phyloP scores from a whole-genome alignment of 495 filamentous ascomycete genomes.

The Neurospora sp. region DNA sequence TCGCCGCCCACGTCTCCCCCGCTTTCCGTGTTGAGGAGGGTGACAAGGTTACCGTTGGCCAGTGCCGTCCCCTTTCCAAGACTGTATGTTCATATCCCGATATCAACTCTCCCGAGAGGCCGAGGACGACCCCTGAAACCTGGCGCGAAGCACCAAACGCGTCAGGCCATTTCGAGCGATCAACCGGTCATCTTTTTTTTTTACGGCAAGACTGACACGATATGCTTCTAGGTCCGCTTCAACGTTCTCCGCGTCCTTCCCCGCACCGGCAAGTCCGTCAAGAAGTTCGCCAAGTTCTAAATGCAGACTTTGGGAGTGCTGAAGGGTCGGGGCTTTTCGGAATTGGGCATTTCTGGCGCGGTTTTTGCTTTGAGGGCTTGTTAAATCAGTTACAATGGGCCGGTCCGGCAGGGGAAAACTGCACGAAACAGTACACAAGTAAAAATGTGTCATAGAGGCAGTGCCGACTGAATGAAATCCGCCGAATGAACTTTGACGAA shows the following conservation, averaged over 20 bases:
- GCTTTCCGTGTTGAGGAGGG: constrained; percentile 99
- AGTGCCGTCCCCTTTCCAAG: constrained; percentile 97
- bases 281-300: constrained; percentile 98
- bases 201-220: constrained; percentile 2
- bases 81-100: constrained; percentile 59
- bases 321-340: constrained; percentile 21
- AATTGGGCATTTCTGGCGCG: constrained; percentile 43
- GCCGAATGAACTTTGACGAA: constrained; percentile 21
- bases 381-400: constrained; percentile 33
- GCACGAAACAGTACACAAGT: constrained; percentile 24
- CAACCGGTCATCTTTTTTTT: not conserved
- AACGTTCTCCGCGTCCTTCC: constrained; percentile 97
- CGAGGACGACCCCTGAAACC: not conserved
- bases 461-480: constrained; percentile 33
- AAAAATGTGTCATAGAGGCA: constrained; percentile 34
- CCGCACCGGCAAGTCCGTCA: constrained; percentile 91
- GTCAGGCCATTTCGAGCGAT: not conserved
- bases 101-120: not conserved
- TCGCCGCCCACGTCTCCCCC: constrained; percentile 94
- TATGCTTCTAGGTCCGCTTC: constrained; percentile 72
- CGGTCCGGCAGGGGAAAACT: constrained; percentile 36
- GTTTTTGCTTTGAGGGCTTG: constrained; percentile 40
- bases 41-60: constrained; percentile 97
- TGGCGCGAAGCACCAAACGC: not conserved
- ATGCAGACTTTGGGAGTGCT: constrained; percentile 9